Conservation (phyloP, 2,329 filamentous ascomycete genomes). For the Phialocephala sp. region DNA sequence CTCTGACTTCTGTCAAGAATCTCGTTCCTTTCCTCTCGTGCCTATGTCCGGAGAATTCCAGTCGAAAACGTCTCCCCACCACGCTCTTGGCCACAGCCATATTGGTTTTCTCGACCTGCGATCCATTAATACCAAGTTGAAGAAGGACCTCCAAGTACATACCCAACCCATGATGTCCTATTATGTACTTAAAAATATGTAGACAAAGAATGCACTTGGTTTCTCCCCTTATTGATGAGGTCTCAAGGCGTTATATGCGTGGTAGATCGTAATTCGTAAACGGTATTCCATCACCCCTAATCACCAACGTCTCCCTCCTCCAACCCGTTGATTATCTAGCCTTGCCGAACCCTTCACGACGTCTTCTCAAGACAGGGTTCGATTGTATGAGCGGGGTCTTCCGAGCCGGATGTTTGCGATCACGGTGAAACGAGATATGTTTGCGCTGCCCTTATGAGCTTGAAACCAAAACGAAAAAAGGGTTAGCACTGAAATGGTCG, state of each 20-base stretch:
- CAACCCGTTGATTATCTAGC: slow-evolving; percentile 11
- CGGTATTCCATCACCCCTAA: slow-evolving; percentile 18
- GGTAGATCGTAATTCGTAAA: slow-evolving; percentile 19
- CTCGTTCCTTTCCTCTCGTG: slow-evolving; percentile 61
- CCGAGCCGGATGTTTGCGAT: slow-evolving; percentile 25
- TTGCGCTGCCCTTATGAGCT: slow-evolving; percentile 16
- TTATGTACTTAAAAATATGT: slow-evolving; percentile 27
- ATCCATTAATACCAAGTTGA: slow-evolving; percentile 14
- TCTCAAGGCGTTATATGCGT: slow-evolving; percentile 23
- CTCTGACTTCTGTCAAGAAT: slow-evolving; percentile 85
- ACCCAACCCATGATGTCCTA: slow-evolving; percentile 41
- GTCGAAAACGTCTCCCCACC: slow-evolving; percentile 76
- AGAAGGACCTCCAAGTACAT: slow-evolving; percentile 14
- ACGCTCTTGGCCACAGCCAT: slow-evolving; percentile 63
- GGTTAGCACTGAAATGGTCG: slow-evolving; percentile 13
- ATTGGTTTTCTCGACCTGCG: slow-evolving; percentile 42
- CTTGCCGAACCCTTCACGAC: slow-evolving; percentile 6
- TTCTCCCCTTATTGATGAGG: background rate
- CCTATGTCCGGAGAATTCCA: slow-evolving; percentile 81
- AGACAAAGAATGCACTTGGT: slow-evolving; percentile 14
- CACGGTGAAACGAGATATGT: slow-evolving; percentile 23
- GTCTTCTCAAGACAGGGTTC: slow-evolving; percentile 5
- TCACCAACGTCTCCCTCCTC: slow-evolving; percentile 6
- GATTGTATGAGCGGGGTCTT: slow-evolving; percentile 17
- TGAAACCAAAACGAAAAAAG: slow-evolving; percentile 3